These are phyloP conservation scores for Corchorus capsularis DNA, from an alignment of 345 rosid species.

Conservation along the genomic window DNA sequence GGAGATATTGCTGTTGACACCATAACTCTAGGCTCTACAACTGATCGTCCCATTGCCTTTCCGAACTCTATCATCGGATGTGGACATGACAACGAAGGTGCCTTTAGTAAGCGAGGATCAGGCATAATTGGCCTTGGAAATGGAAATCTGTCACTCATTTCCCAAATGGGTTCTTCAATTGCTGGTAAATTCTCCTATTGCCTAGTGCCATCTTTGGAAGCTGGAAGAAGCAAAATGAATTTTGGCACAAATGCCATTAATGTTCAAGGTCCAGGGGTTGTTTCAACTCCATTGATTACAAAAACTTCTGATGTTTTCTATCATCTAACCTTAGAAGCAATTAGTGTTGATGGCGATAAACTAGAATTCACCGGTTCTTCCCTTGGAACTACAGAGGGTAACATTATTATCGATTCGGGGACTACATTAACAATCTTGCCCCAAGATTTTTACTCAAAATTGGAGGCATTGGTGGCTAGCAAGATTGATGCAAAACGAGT, in stretches of 20 bases:
- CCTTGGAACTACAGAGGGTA: constrained; percentile 30
- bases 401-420: constrained; percentile 66
- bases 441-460: constrained; percentile 16
- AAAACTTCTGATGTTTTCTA: constrained; percentile 45
- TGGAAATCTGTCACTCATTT: constrained; percentile 46
- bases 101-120: constrained; percentile 37
- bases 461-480: constrained; percentile 26
- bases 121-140: constrained; percentile 69
- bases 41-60: constrained; percentile 34
- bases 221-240: constrained; percentile 45
- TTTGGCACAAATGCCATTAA: constrained; percentile 48
- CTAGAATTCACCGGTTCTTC: constrained; percentile 31
- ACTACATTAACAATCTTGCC: constrained; percentile 54
- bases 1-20: constrained; percentile 55
- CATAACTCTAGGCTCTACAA: constrained; percentile 41
- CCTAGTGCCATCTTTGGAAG: constrained; percentile 35
- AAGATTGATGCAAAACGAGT: constrained; percentile 23
- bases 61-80: constrained; percentile 50
- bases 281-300: constrained; percentile 49
- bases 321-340: constrained; percentile 38
- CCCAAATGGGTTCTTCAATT: constrained; percentile 45
- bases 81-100: constrained; percentile 48
- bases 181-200: constrained; percentile 63
- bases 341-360: constrained; percentile 44
- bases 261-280: constrained; percentile 39